phyloP scores from a whole-genome alignment of 2,329 filamentous ascomycete genomes.

The Chaetomium strumarium region DNA sequence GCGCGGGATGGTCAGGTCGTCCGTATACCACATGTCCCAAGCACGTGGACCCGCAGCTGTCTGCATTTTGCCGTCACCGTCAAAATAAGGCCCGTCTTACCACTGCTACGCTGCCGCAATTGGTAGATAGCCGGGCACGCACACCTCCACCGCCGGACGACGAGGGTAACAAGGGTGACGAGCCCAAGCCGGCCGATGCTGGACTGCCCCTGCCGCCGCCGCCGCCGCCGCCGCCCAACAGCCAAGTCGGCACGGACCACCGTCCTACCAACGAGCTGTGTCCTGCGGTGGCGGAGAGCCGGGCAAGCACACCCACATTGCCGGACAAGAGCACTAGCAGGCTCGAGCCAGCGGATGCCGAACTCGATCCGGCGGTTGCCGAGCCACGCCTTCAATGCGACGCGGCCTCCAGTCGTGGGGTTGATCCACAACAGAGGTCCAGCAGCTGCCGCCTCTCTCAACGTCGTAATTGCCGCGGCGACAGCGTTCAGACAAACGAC shows the following conservation, averaged over 20 bases:
- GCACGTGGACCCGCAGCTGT: too few relatives aligned
- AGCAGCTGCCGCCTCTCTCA: background rate
- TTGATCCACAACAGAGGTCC: conserved; percentile 11
- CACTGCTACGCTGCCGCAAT: background rate
- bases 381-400: conserved; percentile 4
- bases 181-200: conserved; percentile 10
- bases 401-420: conserved; percentile 9
- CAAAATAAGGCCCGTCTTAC: conserved; percentile 1
- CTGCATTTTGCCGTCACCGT: conserved; percentile 5
- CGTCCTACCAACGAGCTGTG: conserved; percentile 4
- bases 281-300: conserved; percentile 9
- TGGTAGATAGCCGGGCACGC: background rate
- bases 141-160: background rate
- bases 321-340: conserved; percentile 10
- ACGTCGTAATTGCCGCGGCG: background rate
- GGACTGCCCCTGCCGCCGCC: conserved; percentile 5
- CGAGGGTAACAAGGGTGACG: conserved; percentile 9
- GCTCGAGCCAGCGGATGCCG: conserved; percentile 11
- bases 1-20: background rate
- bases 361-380: conserved; percentile 7
- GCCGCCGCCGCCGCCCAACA: too few relatives aligned
- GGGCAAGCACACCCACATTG: conserved; percentile 8
- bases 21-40: conserved; percentile 5
- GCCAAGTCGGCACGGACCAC: conserved; percentile 6
- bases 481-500: background rate